Evolutionary conservation across 176 grass and related monocot species (phyloP), one percentile per base, ranked within the genome.

Genomic region (Poa pratensis): DNA sequence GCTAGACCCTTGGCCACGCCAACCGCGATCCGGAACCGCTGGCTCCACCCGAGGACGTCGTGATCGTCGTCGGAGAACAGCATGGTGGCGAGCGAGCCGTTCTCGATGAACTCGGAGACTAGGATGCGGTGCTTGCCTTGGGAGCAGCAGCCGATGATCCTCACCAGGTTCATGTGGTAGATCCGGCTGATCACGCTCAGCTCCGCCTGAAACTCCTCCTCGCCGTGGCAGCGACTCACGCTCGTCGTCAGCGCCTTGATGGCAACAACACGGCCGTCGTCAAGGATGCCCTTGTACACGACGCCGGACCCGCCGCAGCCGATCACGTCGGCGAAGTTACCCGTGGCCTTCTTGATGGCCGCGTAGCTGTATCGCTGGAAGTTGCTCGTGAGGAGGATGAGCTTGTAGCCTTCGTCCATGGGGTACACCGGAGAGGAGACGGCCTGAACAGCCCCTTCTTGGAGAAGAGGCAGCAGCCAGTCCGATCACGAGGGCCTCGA

Each of bases 131-230:
- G 82, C 28, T 19, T 81, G 2, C 79, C 91, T 26, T 83, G 35
- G n/a, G 86, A 88, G 23, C 91, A 94, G 73, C 81, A 88, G 14
- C 91, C 91, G 61, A 77, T 76, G 16, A 94, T 87, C 59, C 82
- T 87, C 19, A 84, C 91, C 2, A 88, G 68, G 74, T 94, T 94
- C 86, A 86, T 94, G 72, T 94, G 92, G 17, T 94, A 76, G 46
- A 94, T 91, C n/a, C 85, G 76, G 9, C 88, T 86, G 4, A 94
- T 91, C 2, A 94, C 16, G 28, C 86, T 86, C 30, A 94, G 73
- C 53, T 94, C 91, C 0, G 88, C 59, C 49, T 86, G 78, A 68
- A 91, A 94, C 85, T 88, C 88, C 35, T 90, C 75, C 69, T 91
- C 88, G 2, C 80, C 84, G n/a, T 79, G 86, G 60, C 46, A 79